phyloP scores from a whole-genome alignment of 192 early-diverging fungal genomes.

The Funneliformis mosseae region DNA sequence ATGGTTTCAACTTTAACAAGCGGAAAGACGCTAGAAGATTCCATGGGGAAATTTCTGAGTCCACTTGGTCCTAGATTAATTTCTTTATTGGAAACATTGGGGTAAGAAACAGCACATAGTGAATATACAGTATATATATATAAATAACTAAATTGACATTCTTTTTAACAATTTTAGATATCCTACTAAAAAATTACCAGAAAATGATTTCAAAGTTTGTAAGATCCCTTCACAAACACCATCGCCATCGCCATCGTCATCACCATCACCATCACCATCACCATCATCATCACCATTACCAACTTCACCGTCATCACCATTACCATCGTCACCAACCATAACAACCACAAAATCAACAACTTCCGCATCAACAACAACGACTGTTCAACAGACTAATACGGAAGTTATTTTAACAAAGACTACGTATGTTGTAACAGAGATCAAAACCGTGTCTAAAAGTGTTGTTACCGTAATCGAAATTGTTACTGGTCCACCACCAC shows the following conservation, averaged over 20 bases:
- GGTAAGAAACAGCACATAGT: background rate
- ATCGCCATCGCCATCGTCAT: background rate
- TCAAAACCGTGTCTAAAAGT: background rate
- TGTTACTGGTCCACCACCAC: background rate
- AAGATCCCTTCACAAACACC: background rate
- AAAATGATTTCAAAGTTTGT: background rate
- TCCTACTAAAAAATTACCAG: background rate
- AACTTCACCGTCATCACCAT: too few relatives aligned
- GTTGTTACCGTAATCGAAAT: background rate
- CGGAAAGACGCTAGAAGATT: background rate
- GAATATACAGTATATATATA: too few relatives aligned
- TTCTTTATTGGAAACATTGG: background rate
- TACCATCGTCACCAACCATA: too few relatives aligned
- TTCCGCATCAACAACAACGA: background rate
- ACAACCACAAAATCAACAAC: background rate
- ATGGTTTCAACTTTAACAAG: conserved; percentile 30
- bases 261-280: too few relatives aligned
- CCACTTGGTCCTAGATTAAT: background rate
- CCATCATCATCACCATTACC: too few relatives aligned
- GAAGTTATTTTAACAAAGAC: background rate
- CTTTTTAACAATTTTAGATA: background rate
- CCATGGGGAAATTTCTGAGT: background rate
- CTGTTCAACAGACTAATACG: background rate
- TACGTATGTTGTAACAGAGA: background rate
- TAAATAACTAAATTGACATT: too few relatives aligned